phyloP scores from a whole-genome alignment of 1,284 basidiomycete species.

The Pseudozyma sp. region DNA sequence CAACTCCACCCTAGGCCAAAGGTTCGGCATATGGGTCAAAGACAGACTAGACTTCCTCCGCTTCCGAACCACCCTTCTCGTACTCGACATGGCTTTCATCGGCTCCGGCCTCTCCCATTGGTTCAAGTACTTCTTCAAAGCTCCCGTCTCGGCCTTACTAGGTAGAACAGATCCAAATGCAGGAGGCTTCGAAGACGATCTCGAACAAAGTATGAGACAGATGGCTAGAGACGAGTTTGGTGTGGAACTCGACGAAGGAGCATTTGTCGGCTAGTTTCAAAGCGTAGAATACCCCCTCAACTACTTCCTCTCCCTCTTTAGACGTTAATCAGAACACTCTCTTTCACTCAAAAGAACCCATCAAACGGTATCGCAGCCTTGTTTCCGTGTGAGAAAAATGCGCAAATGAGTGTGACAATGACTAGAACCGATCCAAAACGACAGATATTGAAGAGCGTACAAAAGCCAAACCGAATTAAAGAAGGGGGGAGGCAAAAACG shows the following conservation, averaged over 20 bases:
- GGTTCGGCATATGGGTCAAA: conserved; percentile 45
- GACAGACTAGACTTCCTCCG: conserved; percentile 51
- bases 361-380: neutral
- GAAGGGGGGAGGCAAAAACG: neutral
- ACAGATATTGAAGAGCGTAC: no score
- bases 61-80: conserved; percentile 54
- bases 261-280: conserved; percentile 46
- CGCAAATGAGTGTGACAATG: conserved; percentile 13
- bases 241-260: conserved; percentile 58
- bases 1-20: conserved; percentile 8
- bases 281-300: neutral
- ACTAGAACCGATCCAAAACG: neutral
- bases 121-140: conserved; percentile 34
- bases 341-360: neutral
- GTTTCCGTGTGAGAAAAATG: neutral
- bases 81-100: conserved; percentile 55
- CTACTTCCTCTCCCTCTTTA: neutral
- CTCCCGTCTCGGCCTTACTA: conserved; percentile 27
- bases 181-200: conserved; percentile 62
- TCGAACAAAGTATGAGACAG: conserved; percentile 59
- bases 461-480: neutral
- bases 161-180: conserved; percentile 32
- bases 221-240: conserved; percentile 61
- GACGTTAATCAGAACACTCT: neutral
- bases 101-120: conserved; percentile 42